Evolutionary conservation across 495 filamentous ascomycete species (phyloP), one percentile per base, ranked within the genome.

Genomic region (Penicillium paxilli): DNA sequence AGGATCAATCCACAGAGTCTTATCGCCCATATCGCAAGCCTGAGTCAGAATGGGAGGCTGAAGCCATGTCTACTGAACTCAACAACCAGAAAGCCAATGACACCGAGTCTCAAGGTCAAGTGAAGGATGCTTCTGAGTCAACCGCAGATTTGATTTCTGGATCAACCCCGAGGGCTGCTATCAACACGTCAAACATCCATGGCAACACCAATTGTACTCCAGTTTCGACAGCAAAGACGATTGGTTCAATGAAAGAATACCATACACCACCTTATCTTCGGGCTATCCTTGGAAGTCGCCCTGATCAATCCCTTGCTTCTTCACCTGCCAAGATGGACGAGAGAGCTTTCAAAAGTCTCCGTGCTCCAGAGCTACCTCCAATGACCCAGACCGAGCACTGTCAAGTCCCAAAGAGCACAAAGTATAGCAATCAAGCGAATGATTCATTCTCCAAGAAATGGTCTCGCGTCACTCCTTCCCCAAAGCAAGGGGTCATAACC

Each of bases 321-420:
- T 16, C 17, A 2, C 14, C 47, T 1, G 16, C 23, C n/a, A 3
- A 28, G 25, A 38, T 14, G n/a, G 42, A 52, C 10, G 30, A 54
- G 20, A 14, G 12, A 7, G 32, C 14, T 16, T 38, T 25, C n/a
- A 38, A 35, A 33, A 20, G 35, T 33, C 44, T 51, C 19, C 38
- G 47, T 17, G 44, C 54, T 12, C 22, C 47, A 30, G 47, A 45
- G 11, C 22, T 52, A 17, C 48, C 47, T 32, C 32, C 58, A 26
- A 57, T 20, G 35, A 30, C 47, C 17, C 49, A 57, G 25, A 22
- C 17, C 16, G 54, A 61, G 21, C 41, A 38, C 23, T 54, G 47
- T 21, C 38, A 55, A 35, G 33, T 58, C n/a, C 47, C 51, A 12
- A 42, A 38, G 22, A 49, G 35, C 33, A 30, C 54, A 1, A 28